These are phyloP conservation scores for Trifolium fragiferum DNA, from an alignment of 306 rosid species.

Conservation along the genomic window DNA sequence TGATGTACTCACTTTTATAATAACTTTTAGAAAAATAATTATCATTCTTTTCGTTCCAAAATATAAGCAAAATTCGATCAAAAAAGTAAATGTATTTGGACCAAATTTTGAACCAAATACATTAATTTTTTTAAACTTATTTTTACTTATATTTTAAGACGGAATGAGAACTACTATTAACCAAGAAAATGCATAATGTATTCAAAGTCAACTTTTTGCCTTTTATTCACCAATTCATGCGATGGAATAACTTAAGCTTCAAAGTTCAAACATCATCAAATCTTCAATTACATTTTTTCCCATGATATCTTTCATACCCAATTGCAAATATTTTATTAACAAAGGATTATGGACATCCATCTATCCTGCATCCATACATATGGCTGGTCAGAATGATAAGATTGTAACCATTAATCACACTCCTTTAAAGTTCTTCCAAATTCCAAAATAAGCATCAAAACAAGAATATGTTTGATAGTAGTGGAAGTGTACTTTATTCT, in stretches of 20 bases:
- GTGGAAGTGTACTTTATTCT: conserved; percentile 72
- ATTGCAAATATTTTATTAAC: neutral
- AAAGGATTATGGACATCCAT: neutral
- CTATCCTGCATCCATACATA: neutral
- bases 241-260: neutral
- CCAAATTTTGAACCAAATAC: too few relatives aligned
- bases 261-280: neutral
- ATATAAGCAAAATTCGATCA: too few relatives aligned
- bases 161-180: too few relatives aligned
- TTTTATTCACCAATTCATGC: too few relatives aligned
- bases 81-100: too few relatives aligned
- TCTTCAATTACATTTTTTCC: neutral
- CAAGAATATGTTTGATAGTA: conserved; percentile 51
- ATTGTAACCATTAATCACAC: conserved; percentile 30
- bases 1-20: too few relatives aligned
- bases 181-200: too few relatives aligned
- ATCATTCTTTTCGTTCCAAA: too few relatives aligned
- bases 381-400: neutral
- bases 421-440: conserved; percentile 31
- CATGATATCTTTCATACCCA: neutral
- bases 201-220: too few relatives aligned
- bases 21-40: too few relatives aligned
- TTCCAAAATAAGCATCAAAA: conserved; percentile 48
- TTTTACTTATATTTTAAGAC: too few relatives aligned
- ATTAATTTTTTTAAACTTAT: too few relatives aligned